Evolutionary conservation across 805 yeast genomes (phyloP).

Genomic region (Candida dendrica): DNA sequence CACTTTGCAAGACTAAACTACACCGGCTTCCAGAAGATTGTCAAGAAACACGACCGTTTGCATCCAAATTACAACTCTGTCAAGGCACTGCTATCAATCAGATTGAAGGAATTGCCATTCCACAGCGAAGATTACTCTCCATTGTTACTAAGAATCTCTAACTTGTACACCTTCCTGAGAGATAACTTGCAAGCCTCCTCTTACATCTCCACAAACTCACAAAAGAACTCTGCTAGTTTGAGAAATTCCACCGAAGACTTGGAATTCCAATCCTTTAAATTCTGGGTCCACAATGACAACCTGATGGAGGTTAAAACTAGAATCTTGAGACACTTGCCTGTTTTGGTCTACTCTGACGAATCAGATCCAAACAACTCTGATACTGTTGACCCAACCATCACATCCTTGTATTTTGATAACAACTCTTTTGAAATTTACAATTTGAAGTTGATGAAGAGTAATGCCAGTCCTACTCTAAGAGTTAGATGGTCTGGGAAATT

Average conservation of each 20-base stretch:
- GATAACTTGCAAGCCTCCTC: slow-evolving; percentile 46
- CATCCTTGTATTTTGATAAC: slow-evolving; percentile 85
- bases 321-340: slow-evolving; percentile 88
- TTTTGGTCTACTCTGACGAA: slow-evolving; percentile 60
- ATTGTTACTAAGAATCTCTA: slow-evolving; percentile 71
- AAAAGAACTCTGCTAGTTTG: slow-evolving; percentile 21
- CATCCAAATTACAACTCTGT: slow-evolving; percentile 81
- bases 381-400: slow-evolving; percentile 70
- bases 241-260: slow-evolving; percentile 20
- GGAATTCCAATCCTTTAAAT: slow-evolving; percentile 62
- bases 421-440: slow-evolving; percentile 78
- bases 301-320: slow-evolving; percentile 97
- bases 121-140: slow-evolving; percentile 95
- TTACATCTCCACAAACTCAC: slow-evolving; percentile 17
- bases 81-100: slow-evolving; percentile 78
- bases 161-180: slow-evolving; percentile 73
- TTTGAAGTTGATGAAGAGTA: slow-evolving; percentile 65
- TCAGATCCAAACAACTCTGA: slow-evolving; percentile 31
- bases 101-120: slow-evolving; percentile 83
- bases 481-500: slow-evolving; percentile 89
- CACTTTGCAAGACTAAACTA: slow-evolving; percentile 86
- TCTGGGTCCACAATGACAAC: slow-evolving; percentile 97
- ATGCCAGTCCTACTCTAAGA: slow-evolving; percentile 68
- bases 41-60: slow-evolving; percentile 90
- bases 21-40: slow-evolving; percentile 92